Base-by-base conservation (phyloP, 164 flowering plant genomes). In the Macadamia integrifolia region DNA sequence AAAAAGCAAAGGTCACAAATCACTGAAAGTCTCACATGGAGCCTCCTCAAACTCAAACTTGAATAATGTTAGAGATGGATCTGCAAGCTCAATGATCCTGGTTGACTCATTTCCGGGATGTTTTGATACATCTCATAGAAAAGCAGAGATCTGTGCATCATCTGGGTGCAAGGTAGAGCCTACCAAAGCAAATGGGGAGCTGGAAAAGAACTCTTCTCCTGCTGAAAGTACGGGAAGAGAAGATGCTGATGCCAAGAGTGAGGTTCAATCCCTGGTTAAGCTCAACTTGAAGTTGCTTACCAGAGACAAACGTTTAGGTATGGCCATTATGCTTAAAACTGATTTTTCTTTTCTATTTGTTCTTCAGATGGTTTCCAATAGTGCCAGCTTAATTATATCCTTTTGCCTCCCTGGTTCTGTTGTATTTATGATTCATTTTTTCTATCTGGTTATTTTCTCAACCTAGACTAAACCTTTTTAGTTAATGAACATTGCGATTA, bases 181-280 rank as follows among this genome's bases (percentile, higher is more conserved):
- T 66, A 32, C 61, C 8, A 60, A 64, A 66, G 72, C 15, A 61
- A 72, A 52, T 28, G 49, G 50, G 31, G 28, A 30, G 29, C 6
- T 68, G 78, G 65, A 66, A 1, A 77, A 75, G 52, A 72, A 17
- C 5, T 35, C 40, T 35, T 35, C 40, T 55, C 58, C n/a, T 66
- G 53, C 69, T 5, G 57, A 72, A 43, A 58, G 58, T 55, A 67
- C 75, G 35, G 23, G 55, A 18, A 73, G 69, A 43, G 57, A 69
- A 66, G 75, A 75, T 68, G 79, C 76, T 66, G 78, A 75, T 64
- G 81, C 81, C 17, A 88, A 89, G 77, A 75, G 76, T 67, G 91
- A 89, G 75, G 81, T 89, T 66, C 91, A 83, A 43, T 78, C 91
- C 52, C 80, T 89, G 66, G 95, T 91, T 58, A 91, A 89, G 79